These are phyloP conservation scores for Asterophora lycoperdoides DNA, from an alignment of 768 basidiomycete species.

Conservation along the genomic window DNA sequence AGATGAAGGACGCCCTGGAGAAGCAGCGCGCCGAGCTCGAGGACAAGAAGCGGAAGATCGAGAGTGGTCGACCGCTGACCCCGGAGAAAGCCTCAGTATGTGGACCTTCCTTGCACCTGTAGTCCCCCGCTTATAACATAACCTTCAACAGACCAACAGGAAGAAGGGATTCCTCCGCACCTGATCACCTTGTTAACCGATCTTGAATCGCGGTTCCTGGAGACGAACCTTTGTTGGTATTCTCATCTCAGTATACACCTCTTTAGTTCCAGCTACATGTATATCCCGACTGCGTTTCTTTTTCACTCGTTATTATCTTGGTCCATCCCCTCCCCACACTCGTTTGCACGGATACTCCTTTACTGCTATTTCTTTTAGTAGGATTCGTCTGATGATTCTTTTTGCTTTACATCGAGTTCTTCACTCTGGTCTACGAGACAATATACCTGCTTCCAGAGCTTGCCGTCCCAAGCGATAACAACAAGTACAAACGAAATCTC, in stretches of 20 bases:
- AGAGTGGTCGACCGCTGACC: conserved; percentile 90
- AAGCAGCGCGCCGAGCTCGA: conserved; percentile 94
- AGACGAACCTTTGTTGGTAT: conserved; percentile 24
- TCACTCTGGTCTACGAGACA: conserved; percentile 27
- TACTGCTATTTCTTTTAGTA: conserved; percentile 48
- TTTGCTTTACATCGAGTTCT: conserved; percentile 42
- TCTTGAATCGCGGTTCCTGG: conserved; percentile 25
- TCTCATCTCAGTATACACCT: conserved; percentile 20
- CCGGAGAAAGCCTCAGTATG: conserved; percentile 88
- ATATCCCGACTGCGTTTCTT: conserved; percentile 35
- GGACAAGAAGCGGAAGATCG: conserved; percentile 96
- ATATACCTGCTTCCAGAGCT: conserved; percentile 39
- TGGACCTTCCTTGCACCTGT: conserved; percentile 16
- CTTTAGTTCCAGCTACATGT: conserved; percentile 32
- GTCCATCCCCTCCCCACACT: conserved; percentile 52
- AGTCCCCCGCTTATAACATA: conserved; percentile 15
- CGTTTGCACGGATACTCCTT: conserved; percentile 56
- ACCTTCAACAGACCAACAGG: conserved; percentile 44
- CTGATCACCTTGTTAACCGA: conserved; percentile 29
- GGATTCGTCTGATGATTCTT: conserved; percentile 39
- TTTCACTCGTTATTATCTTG: conserved; percentile 45
- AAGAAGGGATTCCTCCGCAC: conserved; percentile 78
- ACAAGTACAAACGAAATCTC: conserved; percentile 32
- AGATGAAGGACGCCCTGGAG: conserved; percentile 99
- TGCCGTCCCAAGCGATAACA: conserved; percentile 20